Evolutionary conservation across 306 rosid genomes (phyloP).

Genomic region (Prunus mira): DNA sequence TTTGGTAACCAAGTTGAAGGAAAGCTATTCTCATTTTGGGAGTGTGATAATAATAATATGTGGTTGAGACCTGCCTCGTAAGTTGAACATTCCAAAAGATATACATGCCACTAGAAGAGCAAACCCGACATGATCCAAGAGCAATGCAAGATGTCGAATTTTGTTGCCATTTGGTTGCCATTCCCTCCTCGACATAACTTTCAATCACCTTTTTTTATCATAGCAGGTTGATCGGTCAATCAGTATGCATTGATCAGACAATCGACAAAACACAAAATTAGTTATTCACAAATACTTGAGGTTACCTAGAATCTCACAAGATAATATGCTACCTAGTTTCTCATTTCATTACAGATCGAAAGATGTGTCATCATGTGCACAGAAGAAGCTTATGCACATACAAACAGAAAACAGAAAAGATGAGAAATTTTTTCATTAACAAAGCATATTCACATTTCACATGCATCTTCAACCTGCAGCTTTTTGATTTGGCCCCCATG

Average conservation of each 20-base stretch:
- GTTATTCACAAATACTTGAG: no score
- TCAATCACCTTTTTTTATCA: neutral
- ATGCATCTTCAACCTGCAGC: slow-evolving; percentile 15
- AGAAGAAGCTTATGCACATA: slow-evolving; percentile 3
- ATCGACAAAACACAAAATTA: no score
- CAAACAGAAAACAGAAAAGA: slow-evolving; percentile 8
- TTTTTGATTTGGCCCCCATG: slow-evolving; percentile 28
- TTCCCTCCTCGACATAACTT: neutral
- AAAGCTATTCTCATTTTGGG: neutral
- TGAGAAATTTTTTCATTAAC: slow-evolving; percentile 1
- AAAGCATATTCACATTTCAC: slow-evolving; percentile 41
- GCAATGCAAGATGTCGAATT: neutral
- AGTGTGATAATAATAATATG: no score
- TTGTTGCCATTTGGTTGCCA: no score
- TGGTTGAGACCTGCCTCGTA: neutral
- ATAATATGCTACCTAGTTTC: no score
- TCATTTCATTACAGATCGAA: no score
- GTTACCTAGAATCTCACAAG: no score
- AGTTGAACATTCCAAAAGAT: neutral
- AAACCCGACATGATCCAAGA: slow-evolving; percentile 24
- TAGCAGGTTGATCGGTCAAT: no score
- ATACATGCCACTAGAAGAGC: neutral
- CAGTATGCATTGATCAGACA: no score
- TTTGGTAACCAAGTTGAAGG: no score
- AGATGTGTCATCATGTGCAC: slow-evolving; percentile 24